Base-by-base conservation (phyloP, 257 asterid genomes). In the Petunia secreta region DNA sequence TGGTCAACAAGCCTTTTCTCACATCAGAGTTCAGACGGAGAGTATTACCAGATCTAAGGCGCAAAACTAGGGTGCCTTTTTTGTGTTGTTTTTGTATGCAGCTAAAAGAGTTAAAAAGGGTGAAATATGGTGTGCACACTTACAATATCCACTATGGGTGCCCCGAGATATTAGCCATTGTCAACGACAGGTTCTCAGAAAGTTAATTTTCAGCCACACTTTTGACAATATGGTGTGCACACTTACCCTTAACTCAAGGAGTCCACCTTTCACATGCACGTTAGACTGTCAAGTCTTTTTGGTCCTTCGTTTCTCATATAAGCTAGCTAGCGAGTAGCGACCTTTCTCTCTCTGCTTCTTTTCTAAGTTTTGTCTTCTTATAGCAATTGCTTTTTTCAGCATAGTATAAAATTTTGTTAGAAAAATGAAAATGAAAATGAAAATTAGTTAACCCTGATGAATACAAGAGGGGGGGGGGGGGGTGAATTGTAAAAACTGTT, bases 191-290 rank as follows among this genome's bases (percentile, higher is more conserved):
- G 55, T 52, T 52, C 55, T 14, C 55, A 52, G 5, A 52, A 54
- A 54, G 60, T 4, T 54, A 11, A 15, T 9, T 53, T 53, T 53
- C 5, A 53, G 59, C 5, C 59, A 10, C 5, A 53, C 5, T 54
- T 54, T 54, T 54, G 73, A 64, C 73, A 4, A 63, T 54, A 4
- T 10, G 25, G 25, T 25, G 25, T 25, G 25, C 25, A 25, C 25
- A 25, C 25, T 25, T 25, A 25, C 25, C 25, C 25, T 25, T 25
- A 25, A 25, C 25, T 25, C 25, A 25, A 36, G 41, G 68, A 63
- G 5, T 10, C 66, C 68, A 16, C 75, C 46, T 57, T 69, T 69
- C 76, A 69, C 58, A 69, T 69, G 76, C 76, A 68, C 58, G 75
- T 68, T 68, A 68, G 9, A 68, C 76, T 68, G 76, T 43, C 76